phyloP scores from a whole-genome alignment of 2,329 filamentous ascomycete species.

The Colletotrichum tanaceti region DNA sequence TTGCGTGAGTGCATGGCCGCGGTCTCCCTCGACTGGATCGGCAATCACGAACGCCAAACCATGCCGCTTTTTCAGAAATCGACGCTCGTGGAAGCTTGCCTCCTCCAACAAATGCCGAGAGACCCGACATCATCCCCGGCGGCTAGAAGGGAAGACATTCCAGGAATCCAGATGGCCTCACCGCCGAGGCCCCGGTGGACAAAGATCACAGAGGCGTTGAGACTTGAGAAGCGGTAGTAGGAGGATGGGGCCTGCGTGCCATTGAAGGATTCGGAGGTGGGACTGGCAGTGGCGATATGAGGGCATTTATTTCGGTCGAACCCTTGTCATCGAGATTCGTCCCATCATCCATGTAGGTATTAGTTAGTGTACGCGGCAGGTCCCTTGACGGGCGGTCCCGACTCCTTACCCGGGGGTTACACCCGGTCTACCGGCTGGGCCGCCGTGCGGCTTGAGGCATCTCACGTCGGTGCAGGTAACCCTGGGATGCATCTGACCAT shows the following conservation, averaged over 20 bases:
- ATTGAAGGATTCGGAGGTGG: background rate
- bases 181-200: background rate
- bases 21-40: slow-evolving; percentile 4
- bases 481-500: background rate
- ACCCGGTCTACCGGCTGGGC: slow-evolving; percentile 1
- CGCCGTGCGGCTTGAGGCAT: background rate
- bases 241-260: background rate
- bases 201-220: background rate
- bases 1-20: too few relatives aligned
- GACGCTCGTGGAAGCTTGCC: background rate
- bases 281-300: background rate
- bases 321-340: background rate
- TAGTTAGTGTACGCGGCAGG: slow-evolving; percentile 7
- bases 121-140: background rate
- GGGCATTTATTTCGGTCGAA: background rate
- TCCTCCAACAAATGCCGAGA: background rate
- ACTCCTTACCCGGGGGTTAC: background rate
- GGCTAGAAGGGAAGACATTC: background rate
- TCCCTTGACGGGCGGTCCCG: slow-evolving; percentile 19
- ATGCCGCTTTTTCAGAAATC: background rate
- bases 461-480: slow-evolving; percentile 7
- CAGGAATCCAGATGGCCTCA: background rate
- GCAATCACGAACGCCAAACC: background rate
- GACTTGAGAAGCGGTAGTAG: background rate
- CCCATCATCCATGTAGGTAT: too few relatives aligned